Conservation (phyloP, 305 asterid species). For the Fraxinus paxiana region DNA sequence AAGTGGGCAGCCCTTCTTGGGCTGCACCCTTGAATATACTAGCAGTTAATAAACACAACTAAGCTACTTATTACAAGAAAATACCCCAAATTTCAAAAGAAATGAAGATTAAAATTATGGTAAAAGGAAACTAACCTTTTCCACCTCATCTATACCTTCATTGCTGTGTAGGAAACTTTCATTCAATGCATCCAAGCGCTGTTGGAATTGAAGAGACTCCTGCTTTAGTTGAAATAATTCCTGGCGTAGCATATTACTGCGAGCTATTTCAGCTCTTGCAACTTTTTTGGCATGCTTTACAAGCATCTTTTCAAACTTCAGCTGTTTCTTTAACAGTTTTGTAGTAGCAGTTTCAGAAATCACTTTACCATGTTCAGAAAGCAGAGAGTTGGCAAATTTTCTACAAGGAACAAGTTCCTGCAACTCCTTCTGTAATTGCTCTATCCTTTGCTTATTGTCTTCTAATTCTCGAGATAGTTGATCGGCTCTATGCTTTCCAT, state of each 20-base stretch:
- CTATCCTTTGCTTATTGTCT: constrained; percentile 47
- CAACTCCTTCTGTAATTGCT: constrained; percentile 49
- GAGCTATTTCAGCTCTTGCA: constrained; percentile 53
- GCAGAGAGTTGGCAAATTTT: constrained; percentile 24
- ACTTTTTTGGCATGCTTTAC: constrained; percentile 67
- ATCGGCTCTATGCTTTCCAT: constrained; percentile 56
- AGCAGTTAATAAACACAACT: neutral
- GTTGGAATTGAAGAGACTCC: constrained; percentile 45
- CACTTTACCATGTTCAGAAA: constrained; percentile 26
- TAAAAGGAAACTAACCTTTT: constrained; percentile 63
- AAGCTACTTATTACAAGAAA: neutral
- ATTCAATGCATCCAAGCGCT: constrained; percentile 51
- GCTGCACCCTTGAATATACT: neutral
- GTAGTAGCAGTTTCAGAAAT: constrained; percentile 45
- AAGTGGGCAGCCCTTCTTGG: neutral
- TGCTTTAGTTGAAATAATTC: constrained; percentile 56
- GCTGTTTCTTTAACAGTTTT: constrained; percentile 48
- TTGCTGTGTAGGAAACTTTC: constrained; percentile 30
- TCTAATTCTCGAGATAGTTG: constrained; percentile 47
- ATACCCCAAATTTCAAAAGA: neutral
- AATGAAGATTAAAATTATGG: neutral
- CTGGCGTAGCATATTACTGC: constrained; percentile 46
- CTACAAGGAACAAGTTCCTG: constrained; percentile 41
- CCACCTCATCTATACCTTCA: constrained; percentile 43
- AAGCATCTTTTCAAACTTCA: constrained; percentile 64